Conservation (phyloP, 495 filamentous ascomycete genomes). For the Letharia columbiana region DNA sequence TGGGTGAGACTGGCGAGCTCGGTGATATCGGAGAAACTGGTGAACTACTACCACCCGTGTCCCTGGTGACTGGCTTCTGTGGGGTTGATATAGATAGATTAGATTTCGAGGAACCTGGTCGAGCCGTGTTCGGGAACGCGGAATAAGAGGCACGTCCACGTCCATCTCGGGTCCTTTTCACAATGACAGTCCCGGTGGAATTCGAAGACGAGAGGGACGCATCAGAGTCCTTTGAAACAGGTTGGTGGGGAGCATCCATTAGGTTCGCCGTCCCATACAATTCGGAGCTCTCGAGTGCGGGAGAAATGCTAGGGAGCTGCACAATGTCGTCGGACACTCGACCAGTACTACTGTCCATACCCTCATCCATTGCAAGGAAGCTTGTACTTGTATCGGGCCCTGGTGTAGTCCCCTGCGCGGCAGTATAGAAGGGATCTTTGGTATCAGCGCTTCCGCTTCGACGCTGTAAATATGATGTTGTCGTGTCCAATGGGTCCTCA, state of each 20-base stretch:
- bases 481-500: slow-evolving; percentile 1
- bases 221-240: slow-evolving; percentile 28
- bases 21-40: slow-evolving; percentile 20
- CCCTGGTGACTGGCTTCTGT: slow-evolving; percentile 11
- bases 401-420: background rate
- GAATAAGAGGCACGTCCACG: slow-evolving; percentile 24
- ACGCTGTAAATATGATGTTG: background rate
- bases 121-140: slow-evolving; percentile 22
- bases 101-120: slow-evolving; percentile 24
- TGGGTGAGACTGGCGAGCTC: slow-evolving; percentile 12
- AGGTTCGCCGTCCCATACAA: slow-evolving; percentile 10
- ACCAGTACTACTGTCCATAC: background rate
- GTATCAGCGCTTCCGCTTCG: background rate
- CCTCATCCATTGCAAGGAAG: slow-evolving; percentile 12
- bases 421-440: background rate
- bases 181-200: slow-evolving; percentile 41
- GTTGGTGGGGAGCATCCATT: slow-evolving; percentile 14
- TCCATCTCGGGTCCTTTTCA: slow-evolving; percentile 27
- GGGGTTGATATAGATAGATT: slow-evolving; percentile 19
- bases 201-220: slow-evolving; percentile 41
- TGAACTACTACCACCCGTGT: slow-evolving; percentile 7
- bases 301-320: slow-evolving; percentile 21
- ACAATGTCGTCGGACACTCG: slow-evolving; percentile 21
- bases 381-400: slow-evolving; percentile 10
- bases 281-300: background rate